phyloP scores from a whole-genome alignment of 2,329 filamentous ascomycete genomes.

The Samsoniella hepiali region DNA sequence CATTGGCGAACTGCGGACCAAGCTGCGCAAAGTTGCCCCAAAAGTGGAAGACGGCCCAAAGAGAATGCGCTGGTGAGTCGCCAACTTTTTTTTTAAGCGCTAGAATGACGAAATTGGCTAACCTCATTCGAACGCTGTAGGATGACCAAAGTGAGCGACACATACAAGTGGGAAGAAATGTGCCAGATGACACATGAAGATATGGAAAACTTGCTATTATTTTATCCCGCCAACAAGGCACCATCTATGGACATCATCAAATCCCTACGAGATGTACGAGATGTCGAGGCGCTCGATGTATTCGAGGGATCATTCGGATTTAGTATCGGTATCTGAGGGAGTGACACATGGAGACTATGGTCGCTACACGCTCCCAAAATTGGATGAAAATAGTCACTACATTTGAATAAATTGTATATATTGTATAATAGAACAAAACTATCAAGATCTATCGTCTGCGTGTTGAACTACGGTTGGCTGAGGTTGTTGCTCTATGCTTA shows the following conservation, averaged over 20 bases:
- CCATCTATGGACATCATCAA: conserved; percentile 54
- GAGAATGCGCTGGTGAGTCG: conserved; percentile 78
- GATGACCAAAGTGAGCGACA: conserved; percentile 91
- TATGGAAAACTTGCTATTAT: conserved; percentile 79
- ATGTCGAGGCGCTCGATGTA: conserved; percentile 47
- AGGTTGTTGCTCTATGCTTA: conserved; percentile 1
- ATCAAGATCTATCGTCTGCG: neutral
- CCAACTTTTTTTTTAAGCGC: conserved; percentile 22
- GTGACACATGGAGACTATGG: neutral
- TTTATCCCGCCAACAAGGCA: conserved; percentile 59
- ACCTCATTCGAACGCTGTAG: conserved; percentile 37
- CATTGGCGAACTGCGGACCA: conserved; percentile 75
- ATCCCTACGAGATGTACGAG: conserved; percentile 47
- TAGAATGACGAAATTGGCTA: conserved; percentile 9
- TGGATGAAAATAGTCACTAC: neutral
- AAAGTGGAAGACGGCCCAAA: conserved; percentile 71
- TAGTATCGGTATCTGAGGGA: conserved; percentile 42
- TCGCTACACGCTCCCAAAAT: neutral
- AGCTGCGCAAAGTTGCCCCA: conserved; percentile 74
- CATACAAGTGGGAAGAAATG: conserved; percentile 80
- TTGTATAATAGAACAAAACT: conserved; percentile 5
- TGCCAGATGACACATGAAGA: conserved; percentile 78
- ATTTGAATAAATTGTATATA: conserved; percentile 13
- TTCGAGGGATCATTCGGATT: conserved; percentile 61
- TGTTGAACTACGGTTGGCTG: neutral